A percentile compares a stretch with the other conserved stretches of the same genome.
phyloP scores from a whole-genome alignment of 1,284 basidiomycete species.

The Boletus holoroseus region DNA sequence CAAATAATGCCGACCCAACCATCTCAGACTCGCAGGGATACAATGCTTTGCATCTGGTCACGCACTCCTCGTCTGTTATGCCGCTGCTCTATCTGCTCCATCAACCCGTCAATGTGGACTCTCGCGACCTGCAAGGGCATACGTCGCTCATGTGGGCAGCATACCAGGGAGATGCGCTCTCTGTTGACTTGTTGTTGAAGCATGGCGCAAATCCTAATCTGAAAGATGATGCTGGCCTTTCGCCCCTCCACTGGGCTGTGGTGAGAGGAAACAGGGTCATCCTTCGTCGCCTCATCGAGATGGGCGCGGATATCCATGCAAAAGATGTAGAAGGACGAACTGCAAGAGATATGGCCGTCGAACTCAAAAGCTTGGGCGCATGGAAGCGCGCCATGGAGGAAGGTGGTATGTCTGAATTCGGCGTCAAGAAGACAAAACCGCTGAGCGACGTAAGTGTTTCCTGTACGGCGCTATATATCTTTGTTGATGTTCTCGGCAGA shows the following conservation, averaged over 20 bases:
- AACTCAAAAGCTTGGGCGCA: constrained; percentile 84
- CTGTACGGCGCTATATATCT: neutral
- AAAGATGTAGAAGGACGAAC: constrained; percentile 86
- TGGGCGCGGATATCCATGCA: constrained; percentile 76
- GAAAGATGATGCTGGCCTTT: constrained; percentile 78
- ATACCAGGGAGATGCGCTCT: constrained; percentile 96
- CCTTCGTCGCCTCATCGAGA: constrained; percentile 80
- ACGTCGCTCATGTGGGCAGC: constrained; percentile 99
- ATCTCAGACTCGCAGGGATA: constrained; percentile 93
- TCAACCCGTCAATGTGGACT: constrained; percentile 85
- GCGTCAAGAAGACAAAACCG: constrained; percentile 61
- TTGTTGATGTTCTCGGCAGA: constrained; percentile 37
- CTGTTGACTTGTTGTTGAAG: constrained; percentile 84
- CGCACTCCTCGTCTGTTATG: constrained; percentile 93
- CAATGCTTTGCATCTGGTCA: constrained; percentile 92
- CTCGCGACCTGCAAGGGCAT: constrained; percentile 87
- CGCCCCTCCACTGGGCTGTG: constrained; percentile 98
- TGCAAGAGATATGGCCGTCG: constrained; percentile 89
- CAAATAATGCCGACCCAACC: constrained; percentile 87
- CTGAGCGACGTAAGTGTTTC: constrained; percentile 55
- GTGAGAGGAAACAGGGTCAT: constrained; percentile 88
- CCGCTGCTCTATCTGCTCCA: constrained; percentile 89
- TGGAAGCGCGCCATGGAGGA: constrained; percentile 87
- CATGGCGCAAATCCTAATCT: constrained; percentile 79
- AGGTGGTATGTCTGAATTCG: constrained; percentile 74